Base-by-base conservation (phyloP, 768 basidiomycete species). In the Mycena vitilis region DNA sequence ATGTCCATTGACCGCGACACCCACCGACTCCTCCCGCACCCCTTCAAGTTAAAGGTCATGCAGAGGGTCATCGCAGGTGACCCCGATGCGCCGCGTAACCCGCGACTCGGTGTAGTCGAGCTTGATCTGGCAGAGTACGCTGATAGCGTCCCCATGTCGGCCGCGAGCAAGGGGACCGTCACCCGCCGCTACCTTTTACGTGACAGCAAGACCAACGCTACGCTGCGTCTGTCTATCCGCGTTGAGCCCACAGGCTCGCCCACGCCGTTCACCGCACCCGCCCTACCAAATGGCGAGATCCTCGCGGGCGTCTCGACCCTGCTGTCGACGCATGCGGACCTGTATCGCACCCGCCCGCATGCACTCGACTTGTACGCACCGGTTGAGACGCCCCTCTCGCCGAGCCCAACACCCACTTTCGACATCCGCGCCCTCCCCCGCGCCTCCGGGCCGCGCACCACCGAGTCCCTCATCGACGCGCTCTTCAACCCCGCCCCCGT, bases 101-200 rank as follows among this genome's bases (percentile, higher is more conserved):
- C 88, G 4, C 85, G 87, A 9, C 82, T 93, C 2, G 93, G 93
- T 4, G 83, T 83, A 8, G 83, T 94, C 9, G 83, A 87, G 71
- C 83, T 95, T 65, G 91, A 95, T 74, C 83, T 95, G 2, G 89
- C 93, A 0, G 90, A 94, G 74, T 95, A 93, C 72, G 90, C 88
- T 16, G 83, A 85, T 54, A 54, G 49, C 51, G 22, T 62, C 12
- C 63, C 66, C 16, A 11, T 23, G 20, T 36, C 59, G 38, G 22
- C 20, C 1, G 20, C 37, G 7, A 30, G 54, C 59, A 86, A 89
- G 42, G 85, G 87, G 10, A 75, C 77, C 36, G 84, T 93, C 30
- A 87, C 88, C 12, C 83, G 93, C 20, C 82, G 87, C 8, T 92
- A 93, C 77, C 82, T 93, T 9, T 79, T 94, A 7, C 82, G 87